Evolutionary conservation across 2,329 filamentous ascomycete species (phyloP).

Genomic region (Talaromyces rugulosus): DNA sequence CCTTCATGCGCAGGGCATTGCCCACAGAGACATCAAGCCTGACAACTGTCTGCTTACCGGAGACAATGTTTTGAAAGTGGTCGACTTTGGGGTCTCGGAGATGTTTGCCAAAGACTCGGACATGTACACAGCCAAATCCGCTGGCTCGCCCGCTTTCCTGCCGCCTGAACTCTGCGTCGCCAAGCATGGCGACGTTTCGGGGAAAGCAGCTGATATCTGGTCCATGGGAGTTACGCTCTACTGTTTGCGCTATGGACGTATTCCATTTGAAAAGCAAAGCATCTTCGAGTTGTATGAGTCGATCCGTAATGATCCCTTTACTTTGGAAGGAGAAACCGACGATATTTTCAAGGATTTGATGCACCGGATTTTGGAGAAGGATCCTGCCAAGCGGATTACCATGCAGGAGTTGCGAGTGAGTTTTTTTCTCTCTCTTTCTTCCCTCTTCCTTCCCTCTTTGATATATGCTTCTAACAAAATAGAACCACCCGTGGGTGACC

Average conservation of each 20-base stretch:
- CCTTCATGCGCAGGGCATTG: conserved; percentile 86
- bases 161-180: conserved; percentile 87
- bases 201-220: conserved; percentile 92
- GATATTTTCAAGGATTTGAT: conserved; percentile 72
- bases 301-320: conserved; percentile 67
- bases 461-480: conserved; percentile 12
- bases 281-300: conserved; percentile 86
- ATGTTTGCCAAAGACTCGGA: conserved; percentile 88
- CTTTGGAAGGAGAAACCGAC: conserved; percentile 61
- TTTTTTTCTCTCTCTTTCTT: conserved; percentile 9
- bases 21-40: conserved; percentile 96
- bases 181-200: conserved; percentile 81
- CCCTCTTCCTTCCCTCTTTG: background rate
- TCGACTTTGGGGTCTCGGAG: conserved; percentile 98
- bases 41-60: conserved; percentile 89
- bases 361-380: conserved; percentile 70
- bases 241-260: conserved; percentile 80
- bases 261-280: conserved; percentile 77
- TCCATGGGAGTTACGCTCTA: conserved; percentile 96
- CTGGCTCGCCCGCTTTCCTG: conserved; percentile 90
- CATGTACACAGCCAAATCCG: conserved; percentile 90
- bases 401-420: conserved; percentile 79
- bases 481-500: conserved; percentile 95
- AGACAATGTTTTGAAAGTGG: conserved; percentile 92
- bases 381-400: conserved; percentile 74